phyloP scores from a whole-genome alignment of 495 filamentous ascomycete genomes.

The Collariella sp. region DNA sequence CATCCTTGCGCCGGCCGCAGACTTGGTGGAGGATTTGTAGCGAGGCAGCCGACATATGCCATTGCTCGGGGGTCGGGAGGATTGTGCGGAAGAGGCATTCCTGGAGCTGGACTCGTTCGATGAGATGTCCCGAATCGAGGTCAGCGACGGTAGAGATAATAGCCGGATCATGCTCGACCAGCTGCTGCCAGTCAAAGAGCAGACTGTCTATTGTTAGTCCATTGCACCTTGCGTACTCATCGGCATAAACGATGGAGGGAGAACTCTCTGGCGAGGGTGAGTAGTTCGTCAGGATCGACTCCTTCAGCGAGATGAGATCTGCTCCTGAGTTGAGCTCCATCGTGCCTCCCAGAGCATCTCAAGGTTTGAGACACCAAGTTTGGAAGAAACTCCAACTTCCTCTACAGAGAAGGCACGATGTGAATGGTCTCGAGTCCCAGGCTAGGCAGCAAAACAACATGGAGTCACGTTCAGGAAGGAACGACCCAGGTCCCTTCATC shows the following conservation, averaged over 20 bases:
- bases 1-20: slow-evolving; percentile 11
- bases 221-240: slow-evolving; percentile 37
- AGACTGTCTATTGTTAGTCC: slow-evolving; percentile 31
- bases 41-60: slow-evolving; percentile 8
- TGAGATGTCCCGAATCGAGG: slow-evolving; percentile 8
- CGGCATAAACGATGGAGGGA: slow-evolving; percentile 10
- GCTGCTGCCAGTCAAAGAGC: slow-evolving; percentile 8
- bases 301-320: slow-evolving; percentile 16
- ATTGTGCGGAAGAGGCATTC: slow-evolving; percentile 20
- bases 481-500: no score
- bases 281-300: slow-evolving; percentile 4
- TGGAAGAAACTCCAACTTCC: no score
- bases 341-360: background rate
- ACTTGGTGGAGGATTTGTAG: slow-evolving; percentile 19
- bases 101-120: slow-evolving; percentile 10
- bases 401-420: no score
- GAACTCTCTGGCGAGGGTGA: background rate
- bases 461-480: no score
- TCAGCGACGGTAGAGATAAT: slow-evolving; percentile 13
- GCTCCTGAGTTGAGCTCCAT: slow-evolving; percentile 20
- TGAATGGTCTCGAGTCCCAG: no score
- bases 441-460: no score
- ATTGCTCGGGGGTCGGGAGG: slow-evolving; percentile 15
- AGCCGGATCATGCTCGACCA: slow-evolving; percentile 7
- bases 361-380: no score